phyloP scores from a whole-genome alignment of 1,284 basidiomycete species.

The Marasmius tenuissimus region DNA sequence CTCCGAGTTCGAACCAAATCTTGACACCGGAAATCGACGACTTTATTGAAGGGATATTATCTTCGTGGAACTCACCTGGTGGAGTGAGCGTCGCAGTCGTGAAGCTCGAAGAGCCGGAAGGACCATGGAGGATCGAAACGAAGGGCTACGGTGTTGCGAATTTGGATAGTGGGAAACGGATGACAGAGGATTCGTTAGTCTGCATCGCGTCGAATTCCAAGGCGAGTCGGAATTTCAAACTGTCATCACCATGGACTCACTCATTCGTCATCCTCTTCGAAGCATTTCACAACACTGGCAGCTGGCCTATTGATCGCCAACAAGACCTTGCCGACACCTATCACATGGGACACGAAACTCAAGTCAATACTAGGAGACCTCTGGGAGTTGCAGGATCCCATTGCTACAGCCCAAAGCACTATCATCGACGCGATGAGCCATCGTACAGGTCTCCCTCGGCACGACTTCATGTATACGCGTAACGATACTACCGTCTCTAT shows the following conservation, averaged over 20 bases:
- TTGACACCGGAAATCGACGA: neutral
- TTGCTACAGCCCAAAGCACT: slow-evolving; percentile 17
- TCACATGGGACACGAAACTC: slow-evolving; percentile 23
- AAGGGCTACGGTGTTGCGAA: slow-evolving; percentile 5
- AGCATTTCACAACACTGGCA: slow-evolving; percentile 20
- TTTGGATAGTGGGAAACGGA: neutral
- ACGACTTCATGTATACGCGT: slow-evolving; percentile 20
- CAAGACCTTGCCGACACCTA: slow-evolving; percentile 14
- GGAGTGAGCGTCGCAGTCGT: slow-evolving; percentile 5
- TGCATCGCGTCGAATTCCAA: slow-evolving; percentile 12
- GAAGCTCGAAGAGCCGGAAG: neutral
- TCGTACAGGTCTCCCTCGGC: slow-evolving; percentile 23
- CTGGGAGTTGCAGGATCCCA: slow-evolving; percentile 20
- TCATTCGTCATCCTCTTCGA: slow-evolving; percentile 34
- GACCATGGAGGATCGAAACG: neutral
- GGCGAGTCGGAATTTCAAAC: neutral
- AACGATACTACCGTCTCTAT: slow-evolving; percentile 16
- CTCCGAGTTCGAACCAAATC: neutral
- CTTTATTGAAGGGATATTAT: slow-evolving; percentile 1
- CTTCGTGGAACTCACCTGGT: slow-evolving; percentile 5
- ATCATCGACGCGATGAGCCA: slow-evolving; percentile 24
- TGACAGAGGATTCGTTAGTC: slow-evolving; percentile 5
- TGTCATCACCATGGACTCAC: slow-evolving; percentile 19
- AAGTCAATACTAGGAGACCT: slow-evolving; percentile 17
- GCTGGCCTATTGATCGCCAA: slow-evolving; percentile 24